Conservation (phyloP, 352 stramenopile genomes). For the Pythium aphanidermatum region DNA sequence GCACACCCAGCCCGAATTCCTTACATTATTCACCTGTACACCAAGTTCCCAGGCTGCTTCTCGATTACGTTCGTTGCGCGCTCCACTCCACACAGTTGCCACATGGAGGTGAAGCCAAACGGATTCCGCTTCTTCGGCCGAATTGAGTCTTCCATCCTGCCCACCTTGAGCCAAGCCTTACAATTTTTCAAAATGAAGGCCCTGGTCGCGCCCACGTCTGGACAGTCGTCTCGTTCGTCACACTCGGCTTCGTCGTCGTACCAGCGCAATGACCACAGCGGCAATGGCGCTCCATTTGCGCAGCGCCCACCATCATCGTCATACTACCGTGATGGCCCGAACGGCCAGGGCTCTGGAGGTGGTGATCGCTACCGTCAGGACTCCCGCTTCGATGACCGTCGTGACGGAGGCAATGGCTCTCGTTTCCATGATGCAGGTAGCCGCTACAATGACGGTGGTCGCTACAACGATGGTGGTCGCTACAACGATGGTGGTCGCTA, state of each 20-base stretch:
- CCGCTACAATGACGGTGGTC: constrained; percentile 15
- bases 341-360: constrained; percentile 16
- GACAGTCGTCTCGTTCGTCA: constrained; percentile 25
- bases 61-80: constrained; percentile 86
- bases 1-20: constrained; percentile 76
- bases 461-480: constrained; percentile 12
- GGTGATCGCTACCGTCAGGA: constrained; percentile 47
- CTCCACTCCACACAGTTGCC: constrained; percentile 76
- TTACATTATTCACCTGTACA: constrained; percentile 82
- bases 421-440: constrained; percentile 13
- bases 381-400: constrained; percentile 69
- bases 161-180: constrained; percentile 68
- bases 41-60: constrained; percentile 84
- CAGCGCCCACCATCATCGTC: constrained; percentile 35
- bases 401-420: constrained; percentile 24
- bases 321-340: constrained; percentile 24
- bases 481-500: constrained; percentile 17
- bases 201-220: constrained; percentile 41
- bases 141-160: constrained; percentile 82
- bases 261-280: constrained; percentile 30
- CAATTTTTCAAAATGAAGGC: constrained; percentile 91
- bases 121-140: constrained; percentile 84
- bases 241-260: constrained; percentile 32
- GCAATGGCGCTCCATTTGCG: constrained; percentile 46
- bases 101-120: constrained; percentile 83